A percentile compares a stretch with the other conserved stretches of the same genome.
These are phyloP conservation scores for Exophiala oligosperma DNA, from an alignment of 2,329 filamentous ascomycete genomes.

Conservation along the genomic window DNA sequence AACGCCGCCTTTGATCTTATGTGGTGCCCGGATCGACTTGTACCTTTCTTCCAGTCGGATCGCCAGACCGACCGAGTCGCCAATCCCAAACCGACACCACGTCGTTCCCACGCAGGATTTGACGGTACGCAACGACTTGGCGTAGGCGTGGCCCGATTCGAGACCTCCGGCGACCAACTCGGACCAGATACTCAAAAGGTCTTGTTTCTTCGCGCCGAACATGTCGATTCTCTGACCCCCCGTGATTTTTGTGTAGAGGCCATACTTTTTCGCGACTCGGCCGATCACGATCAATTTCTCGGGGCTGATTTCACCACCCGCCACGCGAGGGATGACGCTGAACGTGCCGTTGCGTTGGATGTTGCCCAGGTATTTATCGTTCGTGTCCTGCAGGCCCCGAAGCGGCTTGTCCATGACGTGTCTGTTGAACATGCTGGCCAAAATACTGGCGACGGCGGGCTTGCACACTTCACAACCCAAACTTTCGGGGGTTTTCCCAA, in stretches of 20 bases:
- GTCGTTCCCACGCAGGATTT: conserved; percentile 87
- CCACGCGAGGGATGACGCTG: conserved; percentile 79
- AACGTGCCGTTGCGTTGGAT: conserved; percentile 91
- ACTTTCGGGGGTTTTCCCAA: conserved; percentile 69
- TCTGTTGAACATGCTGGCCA: conserved; percentile 78
- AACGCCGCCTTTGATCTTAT: conserved; percentile 89
- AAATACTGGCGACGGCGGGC: conserved; percentile 76
- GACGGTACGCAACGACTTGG: conserved; percentile 83
- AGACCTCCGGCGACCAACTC: conserved; percentile 79
- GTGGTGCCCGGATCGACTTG: conserved; percentile 83
- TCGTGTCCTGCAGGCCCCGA: conserved; percentile 83
- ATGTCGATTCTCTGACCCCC: conserved; percentile 89
- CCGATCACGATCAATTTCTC: conserved; percentile 83
- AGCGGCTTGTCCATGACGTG: conserved; percentile 72
- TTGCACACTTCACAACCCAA: conserved; percentile 86
- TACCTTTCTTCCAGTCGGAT: conserved; percentile 85
- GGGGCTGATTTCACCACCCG: conserved; percentile 83
- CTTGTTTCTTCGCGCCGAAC: conserved; percentile 88
- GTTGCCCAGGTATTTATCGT: conserved; percentile 83
- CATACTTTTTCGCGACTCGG: conserved; percentile 78
- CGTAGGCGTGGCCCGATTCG: conserved; percentile 89
- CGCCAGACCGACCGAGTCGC: conserved; percentile 88
- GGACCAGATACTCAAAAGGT: conserved; percentile 79
- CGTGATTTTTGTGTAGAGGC: conserved; percentile 87
- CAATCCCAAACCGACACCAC: conserved; percentile 87